These are phyloP conservation scores for Persicaria tinctoria DNA, from an alignment of 148 eudicot genomes.

Conservation along the genomic window DNA sequence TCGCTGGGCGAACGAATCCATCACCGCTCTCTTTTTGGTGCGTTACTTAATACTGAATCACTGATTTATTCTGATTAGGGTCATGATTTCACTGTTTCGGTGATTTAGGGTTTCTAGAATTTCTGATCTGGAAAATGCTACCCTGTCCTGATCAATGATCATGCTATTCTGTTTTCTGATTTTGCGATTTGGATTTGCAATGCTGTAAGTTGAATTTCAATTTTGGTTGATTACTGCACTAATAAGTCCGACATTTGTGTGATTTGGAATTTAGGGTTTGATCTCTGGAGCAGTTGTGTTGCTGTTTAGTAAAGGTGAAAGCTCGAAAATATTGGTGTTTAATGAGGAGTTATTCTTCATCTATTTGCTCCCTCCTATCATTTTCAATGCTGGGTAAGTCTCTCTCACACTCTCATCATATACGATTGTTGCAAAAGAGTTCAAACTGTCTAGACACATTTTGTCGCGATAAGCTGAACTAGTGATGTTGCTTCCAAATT, in stretches of 20 bases:
- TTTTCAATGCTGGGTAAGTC: slow-evolving; percentile 91
- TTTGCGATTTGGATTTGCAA: background rate
- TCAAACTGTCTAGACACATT: too few relatives aligned
- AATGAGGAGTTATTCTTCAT: slow-evolving; percentile 91
- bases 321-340: slow-evolving; percentile 63
- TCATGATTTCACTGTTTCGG: background rate
- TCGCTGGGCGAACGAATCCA: slow-evolving; percentile 67
- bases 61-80: background rate
- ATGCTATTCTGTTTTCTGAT: background rate
- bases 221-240: background rate
- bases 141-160: background rate
- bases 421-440: background rate
- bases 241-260: background rate
- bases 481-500: background rate
- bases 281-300: slow-evolving; percentile 61
- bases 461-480: background rate
- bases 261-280: slow-evolving; percentile 42
- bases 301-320: slow-evolving; percentile 53
- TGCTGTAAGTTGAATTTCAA: background rate
- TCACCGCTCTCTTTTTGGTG: slow-evolving; percentile 59
- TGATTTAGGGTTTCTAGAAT: background rate
- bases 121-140: background rate
- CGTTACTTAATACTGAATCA: background rate
- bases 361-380: slow-evolving; percentile 88
- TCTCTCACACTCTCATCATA: background rate